Evolutionary conservation across 2,329 filamentous ascomycete genomes (phyloP).

Genomic region (Fusarium redolens): DNA sequence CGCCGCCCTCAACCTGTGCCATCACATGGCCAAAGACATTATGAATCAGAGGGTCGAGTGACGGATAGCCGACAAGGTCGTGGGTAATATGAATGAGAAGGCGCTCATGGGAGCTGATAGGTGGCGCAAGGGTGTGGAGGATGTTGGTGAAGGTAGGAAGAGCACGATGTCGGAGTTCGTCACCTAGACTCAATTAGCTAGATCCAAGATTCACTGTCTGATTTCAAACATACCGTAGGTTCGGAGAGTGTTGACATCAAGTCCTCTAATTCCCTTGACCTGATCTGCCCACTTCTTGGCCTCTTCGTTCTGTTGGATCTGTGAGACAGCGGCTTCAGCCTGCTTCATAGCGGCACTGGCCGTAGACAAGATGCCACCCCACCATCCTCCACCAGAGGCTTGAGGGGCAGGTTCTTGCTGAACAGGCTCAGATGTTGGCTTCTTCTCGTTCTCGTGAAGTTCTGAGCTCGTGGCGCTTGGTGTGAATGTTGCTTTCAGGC

Average conservation of each 20-base stretch:
- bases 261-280: slow-evolving; percentile 71
- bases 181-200: slow-evolving; percentile 66
- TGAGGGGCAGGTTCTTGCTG: slow-evolving; percentile 46
- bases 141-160: slow-evolving; percentile 95
- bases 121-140: slow-evolving; percentile 93
- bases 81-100: slow-evolving; percentile 98
- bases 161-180: slow-evolving; percentile 86
- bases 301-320: slow-evolving; percentile 96
- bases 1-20: slow-evolving; percentile 98
- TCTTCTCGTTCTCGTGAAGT: slow-evolving; percentile 67
- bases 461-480: slow-evolving; percentile 74
- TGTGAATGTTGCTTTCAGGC: slow-evolving; percentile 78
- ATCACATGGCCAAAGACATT: slow-evolving; percentile 94
- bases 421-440: slow-evolving; percentile 58
- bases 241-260: slow-evolving; percentile 81
- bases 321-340: slow-evolving; percentile 91
- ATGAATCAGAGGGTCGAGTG: slow-evolving; percentile 92
- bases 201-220: not conserved
- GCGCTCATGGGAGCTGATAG: slow-evolving; percentile 95
- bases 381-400: slow-evolving; percentile 78
- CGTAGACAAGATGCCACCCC: slow-evolving; percentile 86
- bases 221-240: slow-evolving; percentile 49
- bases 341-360: slow-evolving; percentile 90
- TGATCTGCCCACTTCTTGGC: slow-evolving; percentile 97
- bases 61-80: slow-evolving; percentile 93